These are phyloP conservation scores for Pythium pyrilobum DNA, from an alignment of 352 stramenopile genomes.

Conservation along the genomic window DNA sequence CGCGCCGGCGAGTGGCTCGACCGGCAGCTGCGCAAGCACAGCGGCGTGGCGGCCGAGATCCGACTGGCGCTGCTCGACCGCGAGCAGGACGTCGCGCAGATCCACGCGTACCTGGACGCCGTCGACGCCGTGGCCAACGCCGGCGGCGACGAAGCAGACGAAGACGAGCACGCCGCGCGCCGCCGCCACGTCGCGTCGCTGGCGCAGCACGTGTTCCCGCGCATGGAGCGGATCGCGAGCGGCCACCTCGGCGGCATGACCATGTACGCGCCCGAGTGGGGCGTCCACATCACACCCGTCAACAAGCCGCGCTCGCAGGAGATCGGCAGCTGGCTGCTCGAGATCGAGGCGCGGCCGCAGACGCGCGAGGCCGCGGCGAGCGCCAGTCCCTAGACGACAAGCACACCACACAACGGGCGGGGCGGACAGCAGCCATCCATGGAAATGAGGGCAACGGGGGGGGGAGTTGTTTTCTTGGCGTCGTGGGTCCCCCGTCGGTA, in stretches of 20 bases:
- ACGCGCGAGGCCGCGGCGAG: background rate
- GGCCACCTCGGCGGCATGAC: slow-evolving; percentile 32
- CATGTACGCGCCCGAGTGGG: slow-evolving; percentile 54
- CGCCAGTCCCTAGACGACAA: background rate
- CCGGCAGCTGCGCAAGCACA: slow-evolving; percentile 4
- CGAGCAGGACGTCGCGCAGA: background rate
- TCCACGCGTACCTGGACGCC: background rate
- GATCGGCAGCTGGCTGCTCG: slow-evolving; percentile 37
- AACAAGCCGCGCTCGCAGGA: slow-evolving; percentile 5
- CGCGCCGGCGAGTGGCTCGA: slow-evolving; percentile 58
- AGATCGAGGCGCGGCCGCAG: slow-evolving; percentile 38
- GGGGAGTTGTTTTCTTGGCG: too few species aligned
- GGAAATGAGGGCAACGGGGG: too few species aligned
- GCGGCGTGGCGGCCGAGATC: slow-evolving; percentile 14
- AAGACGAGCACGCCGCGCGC: background rate
- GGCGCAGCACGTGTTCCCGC: slow-evolving; percentile 26
- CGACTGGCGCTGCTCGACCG: slow-evolving; percentile 35
- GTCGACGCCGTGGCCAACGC: slow-evolving; percentile 6
- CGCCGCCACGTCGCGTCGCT: background rate
- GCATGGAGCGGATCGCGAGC: slow-evolving; percentile 21
- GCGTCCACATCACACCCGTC: slow-evolving; percentile 34
- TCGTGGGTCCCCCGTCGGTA: too few species aligned
- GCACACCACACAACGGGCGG: background rate
- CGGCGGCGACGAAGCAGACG: background rate
- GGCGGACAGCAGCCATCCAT: too few species aligned